phyloP scores from a whole-genome alignment of 139 green algal genomes.

The Coelastrella sp. region DNA sequence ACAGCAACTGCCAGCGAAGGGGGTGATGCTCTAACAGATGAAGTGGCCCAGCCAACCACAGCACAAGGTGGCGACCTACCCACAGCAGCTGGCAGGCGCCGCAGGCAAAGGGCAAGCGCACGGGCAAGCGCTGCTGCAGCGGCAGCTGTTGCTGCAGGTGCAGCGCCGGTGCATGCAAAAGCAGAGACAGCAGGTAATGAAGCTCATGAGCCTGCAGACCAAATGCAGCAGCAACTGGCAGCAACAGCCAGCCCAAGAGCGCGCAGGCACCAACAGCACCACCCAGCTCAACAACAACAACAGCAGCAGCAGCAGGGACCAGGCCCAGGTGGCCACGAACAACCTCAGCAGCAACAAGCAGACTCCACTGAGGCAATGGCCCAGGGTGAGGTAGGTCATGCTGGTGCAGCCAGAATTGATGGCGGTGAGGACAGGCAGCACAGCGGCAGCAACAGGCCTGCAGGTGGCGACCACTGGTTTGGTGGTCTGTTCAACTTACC shows the following conservation, averaged over 20 bases:
- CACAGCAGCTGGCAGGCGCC: background rate
- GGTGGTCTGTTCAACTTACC: background rate
- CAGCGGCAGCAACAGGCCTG: slow-evolving; percentile 20
- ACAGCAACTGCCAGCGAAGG: background rate
- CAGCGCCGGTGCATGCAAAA: background rate
- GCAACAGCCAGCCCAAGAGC: background rate
- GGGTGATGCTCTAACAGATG: background rate
- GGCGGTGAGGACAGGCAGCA: background rate
- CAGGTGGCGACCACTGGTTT: background rate
- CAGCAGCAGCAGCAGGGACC: slow-evolving; percentile 13
- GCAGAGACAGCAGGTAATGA: slow-evolving; percentile 1
- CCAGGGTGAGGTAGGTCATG: background rate
- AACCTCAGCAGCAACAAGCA: slow-evolving; percentile 24
- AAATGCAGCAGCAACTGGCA: background rate
- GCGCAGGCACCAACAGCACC: background rate
- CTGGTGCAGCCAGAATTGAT: background rate
- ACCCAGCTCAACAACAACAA: background rate
- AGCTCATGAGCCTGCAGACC: background rate
- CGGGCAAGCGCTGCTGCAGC: background rate
- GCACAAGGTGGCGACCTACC: background rate
- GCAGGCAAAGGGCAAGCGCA: background rate
- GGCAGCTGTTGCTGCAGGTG: slow-evolving; percentile 24
- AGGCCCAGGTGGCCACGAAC: background rate
- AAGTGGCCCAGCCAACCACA: slow-evolving; percentile 37
- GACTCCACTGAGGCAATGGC: slow-evolving; percentile 30